Percentiles rank a stretch among this genome's conserved stretches.
phyloP scores from a whole-genome alignment of 106 monocot species.

The Dactylorhiza incarnata region DNA sequence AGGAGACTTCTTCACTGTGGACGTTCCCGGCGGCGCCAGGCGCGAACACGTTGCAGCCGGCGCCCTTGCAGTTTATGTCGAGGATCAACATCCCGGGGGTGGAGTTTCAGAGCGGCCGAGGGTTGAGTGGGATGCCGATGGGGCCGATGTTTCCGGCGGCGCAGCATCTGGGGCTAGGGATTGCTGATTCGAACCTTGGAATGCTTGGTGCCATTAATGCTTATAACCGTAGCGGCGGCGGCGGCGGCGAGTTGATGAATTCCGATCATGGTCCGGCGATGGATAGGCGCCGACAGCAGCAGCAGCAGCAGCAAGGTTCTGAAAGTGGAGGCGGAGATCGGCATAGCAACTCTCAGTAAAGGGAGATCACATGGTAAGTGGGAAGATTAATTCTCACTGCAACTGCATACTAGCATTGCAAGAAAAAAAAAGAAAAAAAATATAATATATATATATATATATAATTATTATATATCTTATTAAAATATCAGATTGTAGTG shows the following conservation, averaged over 20 bases:
- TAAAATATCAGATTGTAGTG: conserved; percentile 1
- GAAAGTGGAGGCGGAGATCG: conserved; percentile 36
- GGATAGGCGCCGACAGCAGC: conserved; percentile 32
- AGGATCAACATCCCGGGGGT: conserved; percentile 46
- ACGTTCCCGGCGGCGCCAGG: conserved; percentile 44
- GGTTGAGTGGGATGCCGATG: conserved; percentile 21
- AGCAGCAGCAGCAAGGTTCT: conserved; percentile 19
- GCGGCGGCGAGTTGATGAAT: conserved; percentile 30
- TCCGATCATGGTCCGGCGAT: conserved; percentile 24
- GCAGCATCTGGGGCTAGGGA: conserved; percentile 34
- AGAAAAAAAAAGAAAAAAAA: not conserved
- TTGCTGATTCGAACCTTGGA: conserved; percentile 65
- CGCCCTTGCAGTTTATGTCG: conserved; percentile 89
- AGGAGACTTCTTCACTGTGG: conserved; percentile 44
- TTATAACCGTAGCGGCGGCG: conserved; percentile 39
- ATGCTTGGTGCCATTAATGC: conserved; percentile 85
- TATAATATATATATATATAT: too few species aligned
- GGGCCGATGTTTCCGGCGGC: conserved; percentile 39
- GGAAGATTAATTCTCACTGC: not conserved
- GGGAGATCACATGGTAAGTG: not conserved
- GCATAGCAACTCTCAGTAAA: conserved; percentile 20
- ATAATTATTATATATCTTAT: not conserved
- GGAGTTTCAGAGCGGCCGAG: conserved; percentile 26
- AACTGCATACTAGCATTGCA: not conserved
- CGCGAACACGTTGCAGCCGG: conserved; percentile 45